Percentiles rank a stretch among this genome's conserved stretches.
These are phyloP conservation scores for Quercus dentata DNA, from an alignment of 306 rosid species.

Conservation along the genomic window DNA sequence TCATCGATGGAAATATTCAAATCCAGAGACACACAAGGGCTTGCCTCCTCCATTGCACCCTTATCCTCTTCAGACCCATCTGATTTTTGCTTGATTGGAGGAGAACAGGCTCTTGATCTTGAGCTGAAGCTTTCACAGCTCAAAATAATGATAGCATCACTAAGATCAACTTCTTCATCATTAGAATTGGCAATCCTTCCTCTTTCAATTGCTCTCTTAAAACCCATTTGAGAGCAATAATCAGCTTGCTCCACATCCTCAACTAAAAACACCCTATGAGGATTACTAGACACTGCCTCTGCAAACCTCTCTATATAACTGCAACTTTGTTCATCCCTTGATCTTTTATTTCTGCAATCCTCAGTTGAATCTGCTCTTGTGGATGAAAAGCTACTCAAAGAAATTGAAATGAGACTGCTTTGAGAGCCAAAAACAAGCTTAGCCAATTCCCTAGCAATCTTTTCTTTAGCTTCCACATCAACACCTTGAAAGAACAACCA, in stretches of 20 bases:
- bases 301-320: constrained; percentile 65
- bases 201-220: constrained; percentile 75
- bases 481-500: constrained; percentile 92
- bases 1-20: constrained; percentile 84
- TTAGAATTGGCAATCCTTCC: constrained; percentile 55
- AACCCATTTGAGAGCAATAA: constrained; percentile 74
- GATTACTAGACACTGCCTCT: constrained; percentile 57
- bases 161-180: constrained; percentile 60
- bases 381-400: constrained; percentile 68
- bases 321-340: constrained; percentile 72
- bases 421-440: constrained; percentile 66
- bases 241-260: constrained; percentile 92
- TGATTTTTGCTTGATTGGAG: constrained; percentile 40
- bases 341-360: constrained; percentile 67
- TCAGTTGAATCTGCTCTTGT: constrained; percentile 77
- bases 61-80: constrained; percentile 15
- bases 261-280: constrained; percentile 74
- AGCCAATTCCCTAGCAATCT: constrained; percentile 73
- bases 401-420: constrained; percentile 46
- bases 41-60: constrained; percentile 38
- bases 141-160: constrained; percentile 75
- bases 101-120: constrained; percentile 87
- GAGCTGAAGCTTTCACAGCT: constrained; percentile 79
- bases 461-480: constrained; percentile 64
- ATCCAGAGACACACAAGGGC: constrained; percentile 66